Evolutionary conservation across 1,139 yeast species (phyloP).

Genomic region (Taiozyma onychis): DNA sequence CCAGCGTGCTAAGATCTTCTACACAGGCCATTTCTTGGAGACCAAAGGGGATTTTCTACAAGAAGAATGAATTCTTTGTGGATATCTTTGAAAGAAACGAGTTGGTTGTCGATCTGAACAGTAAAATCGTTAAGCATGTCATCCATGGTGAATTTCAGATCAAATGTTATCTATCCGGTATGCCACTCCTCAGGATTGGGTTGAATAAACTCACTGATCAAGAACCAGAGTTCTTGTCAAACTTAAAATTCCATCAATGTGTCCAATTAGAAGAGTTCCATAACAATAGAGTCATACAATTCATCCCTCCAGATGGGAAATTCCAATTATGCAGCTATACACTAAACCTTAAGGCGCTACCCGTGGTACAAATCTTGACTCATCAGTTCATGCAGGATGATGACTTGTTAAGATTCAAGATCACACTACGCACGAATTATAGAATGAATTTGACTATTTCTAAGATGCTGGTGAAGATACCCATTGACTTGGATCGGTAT

Average conservation of each 20-base stretch:
- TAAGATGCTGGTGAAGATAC: conserved; percentile 52
- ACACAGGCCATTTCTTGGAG: conserved; percentile 77
- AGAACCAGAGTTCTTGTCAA: conserved; percentile 29
- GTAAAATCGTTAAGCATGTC: conserved; percentile 51
- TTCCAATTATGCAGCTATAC: conserved; percentile 52
- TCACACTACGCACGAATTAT: conserved; percentile 45
- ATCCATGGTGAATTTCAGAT: conserved; percentile 62
- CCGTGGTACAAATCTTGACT: conserved; percentile 29
- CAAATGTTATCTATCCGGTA: conserved; percentile 67
- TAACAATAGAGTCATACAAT: conserved; percentile 51
- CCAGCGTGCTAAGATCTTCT: conserved; percentile 64
- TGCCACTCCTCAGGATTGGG: conserved; percentile 68
- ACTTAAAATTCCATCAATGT: conserved; percentile 71
- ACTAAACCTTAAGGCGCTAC: conserved; percentile 18
- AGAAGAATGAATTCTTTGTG: conserved; percentile 72
- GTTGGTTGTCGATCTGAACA: conserved; percentile 52
- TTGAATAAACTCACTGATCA: conserved; percentile 45
- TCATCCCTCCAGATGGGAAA: conserved; percentile 78
- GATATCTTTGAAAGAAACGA: conserved; percentile 65
- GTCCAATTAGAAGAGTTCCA: conserved; percentile 60
- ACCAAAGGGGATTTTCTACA: conserved; percentile 72
- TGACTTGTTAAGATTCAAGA: conserved; percentile 38
- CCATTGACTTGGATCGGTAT: conserved; percentile 36
- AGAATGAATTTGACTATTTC: conserved; percentile 59
- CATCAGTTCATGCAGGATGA: conserved; percentile 29